A percentile compares a stretch with the other conserved stretches of the same genome.
phyloP scores from a whole-genome alignment of 2,329 filamentous ascomycete species.

The Triangularia setosa region DNA sequence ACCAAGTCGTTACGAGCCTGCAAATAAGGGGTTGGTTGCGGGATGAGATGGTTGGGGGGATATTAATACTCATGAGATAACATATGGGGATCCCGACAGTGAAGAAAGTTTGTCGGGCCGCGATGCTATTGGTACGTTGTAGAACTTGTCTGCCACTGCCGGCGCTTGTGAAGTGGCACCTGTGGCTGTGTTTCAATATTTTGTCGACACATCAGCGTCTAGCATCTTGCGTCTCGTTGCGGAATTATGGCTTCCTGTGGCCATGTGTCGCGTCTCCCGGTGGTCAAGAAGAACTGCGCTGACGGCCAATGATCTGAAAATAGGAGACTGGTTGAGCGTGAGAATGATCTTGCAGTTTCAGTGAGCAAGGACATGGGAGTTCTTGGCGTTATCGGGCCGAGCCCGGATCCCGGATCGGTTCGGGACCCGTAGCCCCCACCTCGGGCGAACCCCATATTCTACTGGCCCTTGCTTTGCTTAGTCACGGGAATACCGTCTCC shows the following conservation, averaged over 20 bases:
- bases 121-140: background rate
- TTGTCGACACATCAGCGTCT: background rate
- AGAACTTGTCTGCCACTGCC: background rate
- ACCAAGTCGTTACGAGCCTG: background rate
- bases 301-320: background rate
- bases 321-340: background rate
- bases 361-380: background rate
- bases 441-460: background rate
- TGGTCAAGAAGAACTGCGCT: background rate
- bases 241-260: background rate
- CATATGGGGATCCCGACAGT: background rate
- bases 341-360: background rate
- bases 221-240: background rate
- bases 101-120: background rate
- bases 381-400: constrained; percentile 3
- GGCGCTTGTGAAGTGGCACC: background rate
- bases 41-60: background rate
- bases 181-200: constrained; percentile 8
- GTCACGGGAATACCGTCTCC: background rate
- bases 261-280: background rate
- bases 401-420: background rate
- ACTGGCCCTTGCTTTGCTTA: too few species aligned
- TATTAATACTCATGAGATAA: background rate
- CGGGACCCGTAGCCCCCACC: background rate
- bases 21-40: background rate